phyloP scores from a whole-genome alignment of 2,329 filamentous ascomycete species.

The Diplodia corticola region DNA sequence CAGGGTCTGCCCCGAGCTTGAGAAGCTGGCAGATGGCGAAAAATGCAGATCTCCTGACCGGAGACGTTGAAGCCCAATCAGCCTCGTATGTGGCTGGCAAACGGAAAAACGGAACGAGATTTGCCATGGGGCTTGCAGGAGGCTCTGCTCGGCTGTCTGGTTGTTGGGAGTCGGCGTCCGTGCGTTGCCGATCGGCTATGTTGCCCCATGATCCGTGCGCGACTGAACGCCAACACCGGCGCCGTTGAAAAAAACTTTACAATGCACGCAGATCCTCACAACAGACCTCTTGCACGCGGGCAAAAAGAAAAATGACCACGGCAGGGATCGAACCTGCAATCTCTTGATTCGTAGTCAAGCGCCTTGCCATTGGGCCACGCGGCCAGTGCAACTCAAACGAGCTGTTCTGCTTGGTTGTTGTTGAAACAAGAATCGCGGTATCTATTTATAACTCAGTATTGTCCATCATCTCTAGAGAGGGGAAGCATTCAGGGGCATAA shows the following conservation, averaged over 20 bases:
- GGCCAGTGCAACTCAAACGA: constrained; percentile 12
- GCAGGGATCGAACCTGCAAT: constrained; percentile 37
- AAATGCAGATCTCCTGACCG: neutral
- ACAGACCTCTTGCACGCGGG: neutral
- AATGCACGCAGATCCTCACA: neutral
- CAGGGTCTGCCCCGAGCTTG: neutral
- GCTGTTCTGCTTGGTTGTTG: too few relatives aligned
- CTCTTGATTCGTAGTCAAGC: constrained; percentile 51
- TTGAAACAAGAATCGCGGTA: neutral
- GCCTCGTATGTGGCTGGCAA: neutral
- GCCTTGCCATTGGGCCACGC: constrained; percentile 51
- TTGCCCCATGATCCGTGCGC: constrained; percentile 2
- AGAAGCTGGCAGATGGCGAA: neutral
- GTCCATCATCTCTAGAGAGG: neutral
- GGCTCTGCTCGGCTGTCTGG: neutral
- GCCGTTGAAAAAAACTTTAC: neutral
- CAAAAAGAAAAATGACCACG: constrained; percentile 21
- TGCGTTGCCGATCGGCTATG: neutral
- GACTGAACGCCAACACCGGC: neutral
- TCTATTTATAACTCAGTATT: neutral
- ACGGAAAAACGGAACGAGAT: neutral
- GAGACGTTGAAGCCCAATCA: neutral
- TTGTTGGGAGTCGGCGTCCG: neutral
- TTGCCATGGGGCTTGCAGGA: neutral
- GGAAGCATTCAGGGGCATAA: neutral